Evolutionary conservation across 2,329 filamentous ascomycete genomes (phyloP).

Genomic region (Dothideomycetes sp.): DNA sequence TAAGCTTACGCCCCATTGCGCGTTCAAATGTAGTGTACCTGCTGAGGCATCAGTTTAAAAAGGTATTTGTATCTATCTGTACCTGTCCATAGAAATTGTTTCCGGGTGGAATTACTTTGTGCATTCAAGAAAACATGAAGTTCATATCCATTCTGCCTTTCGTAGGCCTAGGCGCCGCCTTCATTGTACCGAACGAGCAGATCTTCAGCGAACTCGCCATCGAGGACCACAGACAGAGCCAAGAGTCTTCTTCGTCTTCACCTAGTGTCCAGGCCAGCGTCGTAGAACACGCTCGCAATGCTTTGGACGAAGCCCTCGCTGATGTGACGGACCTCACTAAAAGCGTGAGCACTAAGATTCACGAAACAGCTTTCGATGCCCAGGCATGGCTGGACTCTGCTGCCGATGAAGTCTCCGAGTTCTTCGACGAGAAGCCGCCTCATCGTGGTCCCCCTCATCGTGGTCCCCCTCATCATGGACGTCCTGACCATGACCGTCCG

Average conservation of each 20-base stretch:
- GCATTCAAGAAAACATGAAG: constrained; percentile 30
- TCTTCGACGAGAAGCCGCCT: constrained; percentile 19
- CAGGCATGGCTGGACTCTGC: constrained; percentile 33
- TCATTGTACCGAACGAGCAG: constrained; percentile 42
- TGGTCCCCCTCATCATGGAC: constrained; percentile 15
- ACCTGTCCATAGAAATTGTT: too few relatives aligned
- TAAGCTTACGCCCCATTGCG: constrained; percentile 1
- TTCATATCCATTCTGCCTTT: constrained; percentile 37
- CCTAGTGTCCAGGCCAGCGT: background rate
- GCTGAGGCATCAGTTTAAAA: too few relatives aligned
- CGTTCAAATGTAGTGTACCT: too few relatives aligned
- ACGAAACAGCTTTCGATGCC: constrained; percentile 33
- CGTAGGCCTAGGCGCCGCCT: constrained; percentile 37
- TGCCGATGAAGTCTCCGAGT: constrained; percentile 21
- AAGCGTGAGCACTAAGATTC: constrained; percentile 28
- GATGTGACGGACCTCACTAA: constrained; percentile 26
- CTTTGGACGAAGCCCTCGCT: constrained; percentile 33
- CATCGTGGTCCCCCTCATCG: constrained; percentile 17
- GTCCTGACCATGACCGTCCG: constrained; percentile 21
- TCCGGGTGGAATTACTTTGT: background rate
- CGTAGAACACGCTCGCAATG: constrained; percentile 20
- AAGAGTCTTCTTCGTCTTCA: constrained; percentile 14
- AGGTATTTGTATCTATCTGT: too few relatives aligned
- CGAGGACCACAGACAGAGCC: constrained; percentile 24
- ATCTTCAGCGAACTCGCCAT: constrained; percentile 32